Conservation (phyloP, 305 asterid genomes). For the Fraxinus sp. region DNA sequence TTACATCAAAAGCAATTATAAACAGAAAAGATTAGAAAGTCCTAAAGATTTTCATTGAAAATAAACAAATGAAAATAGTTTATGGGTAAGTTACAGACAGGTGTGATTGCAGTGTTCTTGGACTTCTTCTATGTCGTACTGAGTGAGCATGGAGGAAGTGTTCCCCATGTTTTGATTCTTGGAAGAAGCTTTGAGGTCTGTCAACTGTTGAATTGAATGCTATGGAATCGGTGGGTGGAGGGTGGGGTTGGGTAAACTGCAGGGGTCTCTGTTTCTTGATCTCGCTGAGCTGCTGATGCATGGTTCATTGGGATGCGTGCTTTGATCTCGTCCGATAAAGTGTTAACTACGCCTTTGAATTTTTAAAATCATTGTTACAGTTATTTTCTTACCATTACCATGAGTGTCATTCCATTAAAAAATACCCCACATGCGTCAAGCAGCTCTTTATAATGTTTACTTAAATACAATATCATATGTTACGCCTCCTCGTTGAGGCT, state of each 20-base stretch:
- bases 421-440: too few relatives aligned
- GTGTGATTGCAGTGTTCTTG: constrained; percentile 74
- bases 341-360: background rate
- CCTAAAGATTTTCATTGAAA: background rate
- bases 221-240: background rate
- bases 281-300: background rate
- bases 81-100: constrained; percentile 34
- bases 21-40: background rate
- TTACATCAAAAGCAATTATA: background rate
- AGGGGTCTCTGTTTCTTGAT: background rate
- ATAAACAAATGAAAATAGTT: background rate
- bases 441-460: too few relatives aligned
- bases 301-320: background rate
- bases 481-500: too few relatives aligned
- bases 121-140: constrained; percentile 88
- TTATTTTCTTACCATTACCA: too few relatives aligned
- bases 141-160: constrained; percentile 66
- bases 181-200: background rate
- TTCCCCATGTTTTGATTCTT: constrained; percentile 36
- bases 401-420: too few relatives aligned
- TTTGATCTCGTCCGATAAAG: background rate
- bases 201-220: background rate
- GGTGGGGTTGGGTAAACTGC: background rate
- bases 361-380: too few relatives aligned
- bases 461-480: too few relatives aligned